Evolutionary conservation across 768 basidiomycete genomes (phyloP).

Genomic region (Suillus ampliporus): DNA sequence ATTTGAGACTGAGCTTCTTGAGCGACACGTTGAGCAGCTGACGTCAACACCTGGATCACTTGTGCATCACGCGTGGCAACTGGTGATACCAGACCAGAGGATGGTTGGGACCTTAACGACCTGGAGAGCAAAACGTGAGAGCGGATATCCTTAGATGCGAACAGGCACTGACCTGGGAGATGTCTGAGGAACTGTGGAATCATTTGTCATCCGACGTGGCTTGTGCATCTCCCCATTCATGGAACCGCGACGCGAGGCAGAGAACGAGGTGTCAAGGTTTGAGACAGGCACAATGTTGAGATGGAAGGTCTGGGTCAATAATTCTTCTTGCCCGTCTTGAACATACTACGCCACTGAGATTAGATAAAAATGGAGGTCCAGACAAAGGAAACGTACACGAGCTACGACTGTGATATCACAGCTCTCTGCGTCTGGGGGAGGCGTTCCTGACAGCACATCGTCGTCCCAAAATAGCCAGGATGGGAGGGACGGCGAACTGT

Average conservation of each 20-base stretch:
- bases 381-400: constrained; percentile 53
- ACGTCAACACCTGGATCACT: constrained; percentile 78
- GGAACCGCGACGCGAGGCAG: constrained; percentile 53
- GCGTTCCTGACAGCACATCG: constrained; percentile 81
- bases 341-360: constrained; percentile 53
- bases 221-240: constrained; percentile 49
- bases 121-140: constrained; percentile 24
- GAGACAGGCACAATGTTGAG: constrained; percentile 75
- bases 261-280: constrained; percentile 49
- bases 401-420: constrained; percentile 80
- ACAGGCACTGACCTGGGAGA: constrained; percentile 32
- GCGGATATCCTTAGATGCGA: not conserved
- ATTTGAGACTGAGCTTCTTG: constrained; percentile 75
- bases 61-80: constrained; percentile 62
- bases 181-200: constrained; percentile 43
- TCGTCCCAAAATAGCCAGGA: constrained; percentile 89
- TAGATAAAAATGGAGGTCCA: constrained; percentile 18
- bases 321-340: constrained; percentile 77
- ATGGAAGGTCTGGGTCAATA: constrained; percentile 68
- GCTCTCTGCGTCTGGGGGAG: constrained; percentile 75
- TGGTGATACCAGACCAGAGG: constrained; percentile 37
- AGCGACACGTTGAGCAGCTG: constrained; percentile 78
- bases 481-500: constrained; percentile 81
- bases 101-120: constrained; percentile 37
- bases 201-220: constrained; percentile 47